Evolutionary conservation across 768 basidiomycete genomes (phyloP), one percentile per base, ranked within the genome.

Genomic region (Cystofilobasidium ferigula): DNA sequence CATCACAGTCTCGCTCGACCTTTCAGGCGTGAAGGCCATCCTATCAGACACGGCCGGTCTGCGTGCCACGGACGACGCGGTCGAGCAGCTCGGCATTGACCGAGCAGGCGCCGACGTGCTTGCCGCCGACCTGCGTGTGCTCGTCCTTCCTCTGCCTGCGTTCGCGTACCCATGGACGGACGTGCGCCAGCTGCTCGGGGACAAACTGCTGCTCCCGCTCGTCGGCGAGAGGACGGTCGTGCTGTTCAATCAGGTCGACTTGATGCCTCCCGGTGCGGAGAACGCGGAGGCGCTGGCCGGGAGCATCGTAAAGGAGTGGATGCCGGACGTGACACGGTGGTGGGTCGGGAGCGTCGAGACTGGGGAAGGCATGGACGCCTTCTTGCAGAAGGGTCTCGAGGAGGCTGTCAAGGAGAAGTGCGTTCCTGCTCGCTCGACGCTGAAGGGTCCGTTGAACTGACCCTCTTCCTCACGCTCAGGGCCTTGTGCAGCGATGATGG

Each of bases 21-120:
- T 93, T n/a, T 87, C 84, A 13, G 91, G 91, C 0, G 77, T 90
- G 36, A 90, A 89, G 0, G 81, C 93, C 6, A 79, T 86, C 30
- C 80, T 91, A 16, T 82, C 85, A 0, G 92, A 95, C 73, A 94
- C 92, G 0, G 92, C 91, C 2, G 92, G 91, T 0, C 76, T 94
- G 16, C 80, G 91, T 34, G 53, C 78, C 63, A 85, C 87, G 0
- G 76, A 81, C 10, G 85, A 90, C 69, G 71, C 82, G 3, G 85
- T 93, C 1, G 91, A 95, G 75, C 79, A 74, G 36, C 89, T 93
- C 53, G 92, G 91, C 24, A 22, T 20, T n/a, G 1, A 34, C 14
- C n/a, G 13, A 10, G 38, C 40, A 6, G 8, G 30, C 3, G 43
- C 54, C 61, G 91, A 89, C 5, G 81, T 91, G 6, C 77, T 80